Conservation (phyloP, 2,329 filamentous ascomycete genomes). For the Bipolaris victoriae region DNA sequence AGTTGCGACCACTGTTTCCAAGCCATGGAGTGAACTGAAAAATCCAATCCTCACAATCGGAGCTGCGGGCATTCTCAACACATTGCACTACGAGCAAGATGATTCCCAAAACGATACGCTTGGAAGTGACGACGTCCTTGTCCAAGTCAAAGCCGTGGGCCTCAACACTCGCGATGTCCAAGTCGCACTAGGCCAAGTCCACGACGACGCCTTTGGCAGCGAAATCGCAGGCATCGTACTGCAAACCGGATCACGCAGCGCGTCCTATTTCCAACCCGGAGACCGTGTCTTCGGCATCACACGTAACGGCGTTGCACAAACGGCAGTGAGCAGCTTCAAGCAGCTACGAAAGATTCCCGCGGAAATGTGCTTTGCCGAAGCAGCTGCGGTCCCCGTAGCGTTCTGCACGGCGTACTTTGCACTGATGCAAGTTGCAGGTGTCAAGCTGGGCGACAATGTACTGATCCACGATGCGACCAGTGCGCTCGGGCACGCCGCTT, state of each 20-base stretch:
- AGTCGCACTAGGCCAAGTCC: constrained; percentile 35
- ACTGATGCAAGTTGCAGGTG: not conserved
- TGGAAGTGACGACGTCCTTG: constrained; percentile 19
- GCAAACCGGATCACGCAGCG: not conserved
- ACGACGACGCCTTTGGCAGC: constrained; percentile 18
- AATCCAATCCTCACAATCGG: constrained; percentile 17
- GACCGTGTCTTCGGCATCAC: constrained; percentile 20
- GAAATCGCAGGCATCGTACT: constrained; percentile 28
- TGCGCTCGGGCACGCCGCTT: constrained; percentile 4
- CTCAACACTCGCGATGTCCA: constrained; percentile 29
- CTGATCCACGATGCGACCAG: constrained; percentile 7
- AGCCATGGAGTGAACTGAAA: constrained; percentile 18
- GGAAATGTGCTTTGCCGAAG: constrained; percentile 14
- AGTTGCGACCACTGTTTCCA: constrained; percentile 17
- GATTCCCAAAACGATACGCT: not conserved
- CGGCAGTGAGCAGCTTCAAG: constrained; percentile 7
- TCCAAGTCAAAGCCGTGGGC: constrained; percentile 24
- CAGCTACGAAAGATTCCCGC: constrained; percentile 18
- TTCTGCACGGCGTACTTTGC: constrained; percentile 9
- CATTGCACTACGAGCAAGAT: constrained; percentile 21
- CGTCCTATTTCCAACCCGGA: constrained; percentile 5
- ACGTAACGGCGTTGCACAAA: constrained; percentile 11
- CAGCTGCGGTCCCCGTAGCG: constrained; percentile 19
- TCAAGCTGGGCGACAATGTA: not conserved
- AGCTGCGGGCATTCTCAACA: constrained; percentile 21